Conservation (phyloP, 108 stramenopile species). For the Pseudonitzschia pungens region DNA sequence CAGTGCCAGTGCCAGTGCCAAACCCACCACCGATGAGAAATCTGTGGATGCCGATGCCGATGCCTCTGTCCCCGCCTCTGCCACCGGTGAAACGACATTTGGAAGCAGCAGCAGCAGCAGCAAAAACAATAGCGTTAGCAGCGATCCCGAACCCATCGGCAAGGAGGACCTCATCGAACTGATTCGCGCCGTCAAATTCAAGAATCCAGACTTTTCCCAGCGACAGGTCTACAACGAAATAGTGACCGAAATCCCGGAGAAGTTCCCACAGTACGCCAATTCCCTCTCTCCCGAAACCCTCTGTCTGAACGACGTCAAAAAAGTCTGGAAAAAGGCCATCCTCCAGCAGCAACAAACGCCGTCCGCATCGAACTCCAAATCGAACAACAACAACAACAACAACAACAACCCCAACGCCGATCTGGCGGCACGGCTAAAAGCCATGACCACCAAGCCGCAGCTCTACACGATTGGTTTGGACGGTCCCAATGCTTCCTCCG, state of each 20-base stretch:
- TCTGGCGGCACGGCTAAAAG: slow-evolving; percentile 7
- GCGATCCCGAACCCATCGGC: slow-evolving; percentile 2
- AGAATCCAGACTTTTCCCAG: slow-evolving; percentile 54
- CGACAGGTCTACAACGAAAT: slow-evolving; percentile 65
- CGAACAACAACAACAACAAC: neutral
- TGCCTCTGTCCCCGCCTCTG: too few species aligned
- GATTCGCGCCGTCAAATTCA: slow-evolving; percentile 65
- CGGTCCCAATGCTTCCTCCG: slow-evolving; percentile 2
- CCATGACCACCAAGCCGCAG: slow-evolving; percentile 29
- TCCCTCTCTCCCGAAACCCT: neutral
- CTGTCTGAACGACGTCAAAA: slow-evolving; percentile 56
- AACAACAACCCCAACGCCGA: slow-evolving; percentile 23
- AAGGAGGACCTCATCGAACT: slow-evolving; percentile 58
- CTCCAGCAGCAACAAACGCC: slow-evolving; percentile 22
- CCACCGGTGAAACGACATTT: too few species aligned
- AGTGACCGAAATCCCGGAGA: slow-evolving; percentile 27
- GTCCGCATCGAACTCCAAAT: too few species aligned
- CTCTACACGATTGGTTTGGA: slow-evolving; percentile 67
- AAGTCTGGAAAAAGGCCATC: slow-evolving; percentile 76
- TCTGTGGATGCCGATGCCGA: too few species aligned
- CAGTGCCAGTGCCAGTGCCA: too few species aligned
- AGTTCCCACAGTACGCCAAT: slow-evolving; percentile 36
- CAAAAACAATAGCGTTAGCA: neutral
- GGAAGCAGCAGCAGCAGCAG: neutral
- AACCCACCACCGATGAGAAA: too few species aligned